Evolutionary conservation across 495 filamentous ascomycete genomes (phyloP), one percentile per base, ranked within the genome.

Genomic region (Lophium mytilinum): DNA sequence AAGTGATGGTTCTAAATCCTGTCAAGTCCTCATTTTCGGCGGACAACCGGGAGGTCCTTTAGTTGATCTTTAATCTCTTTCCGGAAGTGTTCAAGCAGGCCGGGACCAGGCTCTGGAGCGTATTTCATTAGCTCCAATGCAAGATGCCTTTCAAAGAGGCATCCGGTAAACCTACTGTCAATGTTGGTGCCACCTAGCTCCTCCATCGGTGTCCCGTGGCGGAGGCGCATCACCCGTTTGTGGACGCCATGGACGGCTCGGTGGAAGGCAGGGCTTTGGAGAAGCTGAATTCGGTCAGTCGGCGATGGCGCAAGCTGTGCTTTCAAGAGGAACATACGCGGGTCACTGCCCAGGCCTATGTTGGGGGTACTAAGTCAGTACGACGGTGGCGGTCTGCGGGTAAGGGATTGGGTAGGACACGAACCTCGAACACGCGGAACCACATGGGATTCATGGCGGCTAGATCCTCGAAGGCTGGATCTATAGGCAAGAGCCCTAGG

Each of bases 141-240:
- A 39, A 35, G 11, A 52, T 6, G n/a, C 19, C 4, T 19, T 40
- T 24, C 3, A 24, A 12, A 30, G 4, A 24, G 21, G 10, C 33
- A 48, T 17, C 45, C 45, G 45, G 33, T 48, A 18, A 48, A 46
- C 39, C 21, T 45, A 50, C 54, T 53, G 19, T 71, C 69, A 21
- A 70, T 57, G 17, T 65, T 70, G 36, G 68, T 71, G 40, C 69
- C 69, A 30, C 69, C 69, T 55, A 68, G 58, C 57, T 71, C 68
- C 57, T 71, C 68, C 14, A 63, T 58, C 21, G 68, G 68, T 36
- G 37, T 61, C 40, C 68, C 68, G 36, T 70, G 41, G 10, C 54
- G 54, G 11, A 70, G n/a, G 37, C 61, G 55, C 39, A 58, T 49
- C 3, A 70, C 50, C 14, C 42, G 37, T 39, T 50, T 61, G 15